These are phyloP conservation scores for Cryphonectria parasitica DNA, from an alignment of 2,329 filamentous ascomycete species.

Conservation along the genomic window DNA sequence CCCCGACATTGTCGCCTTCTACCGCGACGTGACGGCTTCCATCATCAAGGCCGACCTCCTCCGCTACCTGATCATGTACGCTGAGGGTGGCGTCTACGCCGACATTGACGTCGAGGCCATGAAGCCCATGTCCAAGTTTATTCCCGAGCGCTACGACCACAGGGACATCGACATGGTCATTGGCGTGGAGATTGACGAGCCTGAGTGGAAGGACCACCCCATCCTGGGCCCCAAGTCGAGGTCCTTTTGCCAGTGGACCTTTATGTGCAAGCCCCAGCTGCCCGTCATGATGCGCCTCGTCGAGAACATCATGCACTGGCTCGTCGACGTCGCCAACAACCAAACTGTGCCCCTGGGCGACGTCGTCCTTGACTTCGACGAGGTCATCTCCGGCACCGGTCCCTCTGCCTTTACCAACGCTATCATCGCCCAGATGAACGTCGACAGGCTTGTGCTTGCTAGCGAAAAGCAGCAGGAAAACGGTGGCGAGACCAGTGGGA, in stretches of 20 bases:
- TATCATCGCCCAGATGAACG: constrained; percentile 66
- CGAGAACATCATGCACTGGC: constrained; percentile 69
- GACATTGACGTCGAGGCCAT: constrained; percentile 49
- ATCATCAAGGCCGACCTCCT: constrained; percentile 70
- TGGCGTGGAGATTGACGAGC: constrained; percentile 72
- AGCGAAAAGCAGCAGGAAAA: not conserved
- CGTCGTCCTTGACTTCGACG: constrained; percentile 69
- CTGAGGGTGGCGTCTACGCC: constrained; percentile 60
- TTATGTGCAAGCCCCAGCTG: constrained; percentile 68
- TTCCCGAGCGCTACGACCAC: constrained; percentile 64
- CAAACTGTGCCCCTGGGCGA: constrained; percentile 64
- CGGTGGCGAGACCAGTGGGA: constrained; percentile 28
- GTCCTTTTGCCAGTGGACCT: constrained; percentile 77
- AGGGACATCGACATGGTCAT: constrained; percentile 70
- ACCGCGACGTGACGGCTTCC: constrained; percentile 60
- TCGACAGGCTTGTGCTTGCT: constrained; percentile 33
- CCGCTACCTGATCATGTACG: constrained; percentile 69
- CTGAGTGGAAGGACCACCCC: constrained; percentile 63
- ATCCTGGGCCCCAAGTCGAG: constrained; percentile 69
- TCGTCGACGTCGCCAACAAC: constrained; percentile 59
- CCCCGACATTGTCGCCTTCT: constrained; percentile 65
- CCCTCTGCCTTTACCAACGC: constrained; percentile 71
- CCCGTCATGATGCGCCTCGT: constrained; percentile 71
- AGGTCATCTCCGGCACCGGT: constrained; percentile 72
- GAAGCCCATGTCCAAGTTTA: constrained; percentile 50